Percentiles rank a stretch among this genome's conserved stretches.
Evolutionary conservation across 805 yeast species (phyloP).

Genomic region (Ogataea trehaloabstinens): DNA sequence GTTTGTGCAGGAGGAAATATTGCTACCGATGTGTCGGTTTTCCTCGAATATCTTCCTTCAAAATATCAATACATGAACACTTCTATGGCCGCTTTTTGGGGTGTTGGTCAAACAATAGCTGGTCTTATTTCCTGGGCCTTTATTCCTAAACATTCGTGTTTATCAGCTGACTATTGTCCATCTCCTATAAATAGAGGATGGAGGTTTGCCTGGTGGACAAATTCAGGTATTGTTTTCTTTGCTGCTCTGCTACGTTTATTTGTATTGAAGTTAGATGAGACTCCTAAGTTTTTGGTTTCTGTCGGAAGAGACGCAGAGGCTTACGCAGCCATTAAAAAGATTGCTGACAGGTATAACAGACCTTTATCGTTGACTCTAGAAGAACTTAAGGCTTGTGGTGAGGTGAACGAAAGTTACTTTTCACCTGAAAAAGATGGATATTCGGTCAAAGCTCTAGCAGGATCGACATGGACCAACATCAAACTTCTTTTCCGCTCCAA

Average conservation of each 20-base stretch:
- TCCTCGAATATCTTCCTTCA: constrained; percentile 51
- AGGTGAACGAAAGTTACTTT: constrained; percentile 28
- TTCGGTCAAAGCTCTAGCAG: constrained; percentile 27
- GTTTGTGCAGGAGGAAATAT: constrained; percentile 58
- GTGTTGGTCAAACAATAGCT: constrained; percentile 57
- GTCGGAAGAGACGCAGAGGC: constrained; percentile 53
- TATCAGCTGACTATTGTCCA: constrained; percentile 41
- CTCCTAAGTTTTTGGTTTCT: constrained; percentile 54
- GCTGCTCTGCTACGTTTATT: constrained; percentile 49
- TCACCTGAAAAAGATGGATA: constrained; percentile 21
- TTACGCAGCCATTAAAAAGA: constrained; percentile 38
- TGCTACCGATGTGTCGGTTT: constrained; percentile 52
- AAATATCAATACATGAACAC: constrained; percentile 51
- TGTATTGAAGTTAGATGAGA: constrained; percentile 45
- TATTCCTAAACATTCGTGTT: constrained; percentile 49
- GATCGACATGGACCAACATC: constrained; percentile 37
- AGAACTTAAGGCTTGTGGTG: constrained; percentile 45
- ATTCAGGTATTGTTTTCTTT: constrained; percentile 51
- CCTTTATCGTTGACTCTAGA: constrained; percentile 42
- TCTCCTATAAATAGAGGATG: constrained; percentile 54
- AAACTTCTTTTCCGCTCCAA: constrained; percentile 45
- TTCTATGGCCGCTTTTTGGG: constrained; percentile 60
- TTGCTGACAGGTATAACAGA: constrained; percentile 45
- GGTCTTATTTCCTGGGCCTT: constrained; percentile 55
- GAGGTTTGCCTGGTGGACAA: constrained; percentile 56